A percentile compares a stretch with the other conserved stretches of the same genome.
phyloP scores from a whole-genome alignment of 2,329 filamentous ascomycete genomes.

The Camillea tinctor region DNA sequence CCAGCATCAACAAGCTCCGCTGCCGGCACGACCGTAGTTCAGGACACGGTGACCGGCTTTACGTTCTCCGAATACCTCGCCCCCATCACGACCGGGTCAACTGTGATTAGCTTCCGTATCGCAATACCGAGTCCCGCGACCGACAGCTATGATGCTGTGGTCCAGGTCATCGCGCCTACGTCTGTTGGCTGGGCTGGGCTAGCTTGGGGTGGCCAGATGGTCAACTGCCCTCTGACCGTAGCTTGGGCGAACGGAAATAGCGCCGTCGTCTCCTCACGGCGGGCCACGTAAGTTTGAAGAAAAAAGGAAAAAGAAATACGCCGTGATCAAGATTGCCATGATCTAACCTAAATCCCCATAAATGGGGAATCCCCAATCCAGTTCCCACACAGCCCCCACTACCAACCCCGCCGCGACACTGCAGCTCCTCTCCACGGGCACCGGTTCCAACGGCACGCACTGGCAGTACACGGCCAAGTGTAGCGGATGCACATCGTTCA shows the following conservation, averaged over 20 bases:
- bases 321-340: too few species aligned
- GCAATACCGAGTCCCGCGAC: conserved; percentile 35
- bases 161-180: conserved; percentile 44
- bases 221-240: conserved; percentile 45
- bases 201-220: conserved; percentile 50
- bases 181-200: conserved; percentile 47
- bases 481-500: conserved; percentile 36
- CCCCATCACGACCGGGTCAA: conserved; percentile 25
- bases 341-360: too few species aligned
- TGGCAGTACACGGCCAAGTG: conserved; percentile 41
- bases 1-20: conserved; percentile 14
- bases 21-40: conserved; percentile 25
- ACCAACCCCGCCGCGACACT: conserved; percentile 30
- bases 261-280: conserved; percentile 42
- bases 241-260: conserved; percentile 43
- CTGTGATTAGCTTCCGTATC: conserved; percentile 32
- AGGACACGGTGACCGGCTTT: conserved; percentile 31
- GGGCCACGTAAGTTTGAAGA: conserved; percentile 46
- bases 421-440: conserved; percentile 37
- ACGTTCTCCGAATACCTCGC: conserved; percentile 29
- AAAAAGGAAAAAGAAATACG: too few species aligned
- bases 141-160: conserved; percentile 37
- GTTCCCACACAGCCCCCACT: conserved; percentile 36
- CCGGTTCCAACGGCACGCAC: conserved; percentile 39
- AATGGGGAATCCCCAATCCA: conserved; percentile 15